Evolutionary conservation across 352 stramenopile species (phyloP).

Genomic region (Blastocystis sp.): DNA sequence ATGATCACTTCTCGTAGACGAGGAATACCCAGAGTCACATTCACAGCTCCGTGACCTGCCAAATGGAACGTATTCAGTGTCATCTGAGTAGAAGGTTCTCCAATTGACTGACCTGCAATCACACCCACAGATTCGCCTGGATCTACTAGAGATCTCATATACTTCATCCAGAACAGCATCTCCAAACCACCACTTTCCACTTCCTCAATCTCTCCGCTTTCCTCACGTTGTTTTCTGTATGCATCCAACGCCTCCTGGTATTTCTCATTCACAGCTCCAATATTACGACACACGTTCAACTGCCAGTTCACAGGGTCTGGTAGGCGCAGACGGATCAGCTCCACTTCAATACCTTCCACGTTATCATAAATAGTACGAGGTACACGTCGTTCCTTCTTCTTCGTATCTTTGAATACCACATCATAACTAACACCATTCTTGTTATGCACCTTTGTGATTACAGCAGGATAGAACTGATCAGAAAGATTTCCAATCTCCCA

Average conservation of each 20-base stretch:
- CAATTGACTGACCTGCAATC: conserved; percentile 93
- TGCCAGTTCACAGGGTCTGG: conserved; percentile 78
- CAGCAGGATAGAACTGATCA: conserved; percentile 42
- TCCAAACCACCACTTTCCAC: conserved; percentile 68
- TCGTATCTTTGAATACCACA: conserved; percentile 77
- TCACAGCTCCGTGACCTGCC: conserved; percentile 91
- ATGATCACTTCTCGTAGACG: conserved; percentile 99
- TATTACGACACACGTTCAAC: conserved; percentile 73
- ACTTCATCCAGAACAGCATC: conserved; percentile 93
- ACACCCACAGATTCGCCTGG: conserved; percentile 95
- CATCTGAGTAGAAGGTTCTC: conserved; percentile 99
- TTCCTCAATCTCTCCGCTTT: not conserved
- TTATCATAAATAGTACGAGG: conserved; percentile 72
- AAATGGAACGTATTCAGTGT: conserved; percentile 99
- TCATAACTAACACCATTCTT: conserved; percentile 75
- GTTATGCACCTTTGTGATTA: conserved; percentile 70
- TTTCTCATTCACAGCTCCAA: conserved; percentile 77
- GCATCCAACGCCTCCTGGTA: conserved; percentile 74
- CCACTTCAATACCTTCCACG: conserved; percentile 32
- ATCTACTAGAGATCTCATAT: conserved; percentile 84
- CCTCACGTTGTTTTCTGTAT: conserved; percentile 75
- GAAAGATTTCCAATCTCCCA: conserved; percentile 48
- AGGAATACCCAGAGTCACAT: conserved; percentile 89
- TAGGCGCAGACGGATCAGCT: conserved; percentile 71
- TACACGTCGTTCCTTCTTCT: conserved; percentile 74